These are phyloP conservation scores for Cytidiella melzeri DNA, from an alignment of 768 basidiomycete genomes.

Conservation along the genomic window DNA sequence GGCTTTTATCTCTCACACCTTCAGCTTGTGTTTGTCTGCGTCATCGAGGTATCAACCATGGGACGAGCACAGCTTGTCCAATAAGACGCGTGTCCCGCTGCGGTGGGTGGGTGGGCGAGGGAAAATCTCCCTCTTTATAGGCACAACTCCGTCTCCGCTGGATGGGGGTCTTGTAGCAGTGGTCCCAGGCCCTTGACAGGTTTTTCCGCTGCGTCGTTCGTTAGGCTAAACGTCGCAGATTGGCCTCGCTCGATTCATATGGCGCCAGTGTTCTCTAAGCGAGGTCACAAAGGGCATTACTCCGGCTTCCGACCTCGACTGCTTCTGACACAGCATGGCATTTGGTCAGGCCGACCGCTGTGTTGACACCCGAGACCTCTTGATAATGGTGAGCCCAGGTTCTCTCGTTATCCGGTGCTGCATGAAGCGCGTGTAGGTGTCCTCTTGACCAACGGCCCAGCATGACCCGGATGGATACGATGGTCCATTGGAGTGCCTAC, in stretches of 20 bases:
- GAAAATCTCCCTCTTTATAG: conserved; percentile 7
- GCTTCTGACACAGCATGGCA: neutral
- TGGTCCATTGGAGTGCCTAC: conserved; percentile 6
- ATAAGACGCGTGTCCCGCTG: neutral
- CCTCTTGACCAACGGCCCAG: neutral
- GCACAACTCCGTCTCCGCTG: conserved; percentile 10
- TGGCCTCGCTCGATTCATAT: conserved; percentile 10
- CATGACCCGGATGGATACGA: conserved; percentile 12
- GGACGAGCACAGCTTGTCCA: conserved; percentile 5
- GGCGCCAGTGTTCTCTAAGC: conserved; percentile 8
- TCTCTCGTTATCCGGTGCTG: conserved; percentile 2
- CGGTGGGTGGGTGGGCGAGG: neutral
- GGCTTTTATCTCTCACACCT: conserved; percentile 22
- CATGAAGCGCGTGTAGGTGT: conserved; percentile 2
- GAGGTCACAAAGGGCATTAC: conserved; percentile 22
- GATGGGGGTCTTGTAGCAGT: conserved; percentile 8
- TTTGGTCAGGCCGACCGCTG: neutral
- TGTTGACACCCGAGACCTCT: conserved; percentile 2
- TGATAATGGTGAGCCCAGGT: neutral
- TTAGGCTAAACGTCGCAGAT: conserved; percentile 23
- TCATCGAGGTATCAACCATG: conserved; percentile 10
- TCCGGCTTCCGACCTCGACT: conserved; percentile 7
- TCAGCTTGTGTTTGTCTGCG: conserved; percentile 13
- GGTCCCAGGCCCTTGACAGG: conserved; percentile 11
- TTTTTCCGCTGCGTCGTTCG: conserved; percentile 19